Conservation (phyloP, 2,329 filamentous ascomycete genomes). For the Blumeriella jaapii region DNA sequence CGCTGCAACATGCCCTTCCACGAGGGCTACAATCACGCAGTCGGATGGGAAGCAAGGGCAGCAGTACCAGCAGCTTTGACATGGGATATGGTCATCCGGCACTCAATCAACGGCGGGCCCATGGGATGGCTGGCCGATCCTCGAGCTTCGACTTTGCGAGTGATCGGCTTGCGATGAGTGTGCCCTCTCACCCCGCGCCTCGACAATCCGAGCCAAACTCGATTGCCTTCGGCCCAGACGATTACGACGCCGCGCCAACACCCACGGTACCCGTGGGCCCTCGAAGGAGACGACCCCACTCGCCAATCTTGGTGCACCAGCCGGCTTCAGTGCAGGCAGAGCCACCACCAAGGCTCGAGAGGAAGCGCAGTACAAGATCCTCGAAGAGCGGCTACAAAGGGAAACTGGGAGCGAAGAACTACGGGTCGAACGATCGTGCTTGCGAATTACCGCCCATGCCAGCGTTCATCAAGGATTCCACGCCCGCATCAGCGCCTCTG, state of each 20-base stretch:
- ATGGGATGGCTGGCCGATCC: slow-evolving; percentile 40
- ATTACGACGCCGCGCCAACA: slow-evolving; percentile 74
- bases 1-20: slow-evolving; percentile 30
- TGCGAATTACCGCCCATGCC: slow-evolving; percentile 25
- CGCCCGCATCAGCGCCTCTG: slow-evolving; percentile 41
- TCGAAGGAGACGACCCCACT: slow-evolving; percentile 38
- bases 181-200: slow-evolving; percentile 23
- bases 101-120: slow-evolving; percentile 46
- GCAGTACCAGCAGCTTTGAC: slow-evolving; percentile 56
- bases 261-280: slow-evolving; percentile 76
- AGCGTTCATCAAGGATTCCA: slow-evolving; percentile 34
- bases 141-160: slow-evolving; percentile 66
- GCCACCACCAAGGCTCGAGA: slow-evolving; percentile 32
- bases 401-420: slow-evolving; percentile 31
- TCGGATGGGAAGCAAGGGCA: slow-evolving; percentile 61
- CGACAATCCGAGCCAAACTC: slow-evolving; percentile 16
- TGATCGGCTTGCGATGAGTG: slow-evolving; percentile 23
- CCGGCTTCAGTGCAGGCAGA: slow-evolving; percentile 8
- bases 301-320: slow-evolving; percentile 26
- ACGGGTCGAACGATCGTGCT: slow-evolving; percentile 25
- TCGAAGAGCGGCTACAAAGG: slow-evolving; percentile 29
- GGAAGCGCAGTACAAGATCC: slow-evolving; percentile 48
- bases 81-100: slow-evolving; percentile 47
- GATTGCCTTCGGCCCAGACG: slow-evolving; percentile 27
- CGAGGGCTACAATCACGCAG: slow-evolving; percentile 41